Evolutionary conservation across 1,284 basidiomycete species (phyloP), one percentile per base, ranked within the genome.

Genomic region (Sanghuangporus weigelae): DNA sequence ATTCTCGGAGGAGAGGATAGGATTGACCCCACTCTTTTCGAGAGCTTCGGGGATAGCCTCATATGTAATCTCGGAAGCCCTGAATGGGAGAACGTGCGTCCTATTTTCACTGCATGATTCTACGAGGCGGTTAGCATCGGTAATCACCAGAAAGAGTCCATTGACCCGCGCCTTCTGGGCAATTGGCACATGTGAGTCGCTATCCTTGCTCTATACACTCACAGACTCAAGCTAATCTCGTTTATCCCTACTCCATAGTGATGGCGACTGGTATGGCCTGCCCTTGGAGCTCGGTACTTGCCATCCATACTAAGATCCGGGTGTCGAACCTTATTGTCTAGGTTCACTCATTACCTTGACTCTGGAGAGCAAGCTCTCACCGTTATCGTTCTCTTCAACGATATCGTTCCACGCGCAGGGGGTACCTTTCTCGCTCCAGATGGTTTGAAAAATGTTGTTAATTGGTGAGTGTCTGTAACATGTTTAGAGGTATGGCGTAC

Each of bases 301-400:
- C 8, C 10, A n/a, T 7, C 35, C 40, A 31, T 10, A 6, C 54
- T 49, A 12, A 40, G 23, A 21, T 39, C 26, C 44, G 11, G 19
- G n/a, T n/a, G 44, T 5, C 49, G 36, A 3, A 36, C 14, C 14
- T 48, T 35, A n/a, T n/a, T 19, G 14, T 35, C 21, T 44, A 66
- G 65, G 66, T 76, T 74, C 63, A 73, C 69, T 1, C 74, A 77
- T 66, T 77, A 73, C 68, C 71, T 76, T 21, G 76, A 77, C 61
- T 76, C 76, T 2, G 73, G 72, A 2, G 76, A 77, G 62, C 76
- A 77, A 68, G 76, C 68, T 3, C 66, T 76, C 39, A 71, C 73
- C 14, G 71, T 74, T 31, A 73, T 77, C 31, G 73, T 75, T 1
- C 67, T 77, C 1, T 76, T 71, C 69, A 72, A 73, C 60, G 72